These are phyloP conservation scores for Geotrichum klebahnii DNA, from an alignment of 1,139 yeast genomes.

Conservation along the genomic window DNA sequence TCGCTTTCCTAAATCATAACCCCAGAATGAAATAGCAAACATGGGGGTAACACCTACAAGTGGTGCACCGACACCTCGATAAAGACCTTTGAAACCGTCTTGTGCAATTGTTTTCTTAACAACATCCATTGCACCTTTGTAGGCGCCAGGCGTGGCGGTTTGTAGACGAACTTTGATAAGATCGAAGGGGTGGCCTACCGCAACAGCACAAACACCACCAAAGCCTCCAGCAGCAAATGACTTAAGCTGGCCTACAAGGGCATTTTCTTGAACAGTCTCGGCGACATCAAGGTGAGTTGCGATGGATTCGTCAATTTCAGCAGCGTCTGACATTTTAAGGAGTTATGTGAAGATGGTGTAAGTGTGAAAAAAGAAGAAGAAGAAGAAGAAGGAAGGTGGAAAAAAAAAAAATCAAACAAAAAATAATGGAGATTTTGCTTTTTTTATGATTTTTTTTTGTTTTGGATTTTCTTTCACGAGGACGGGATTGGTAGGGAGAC, in stretches of 20 bases:
- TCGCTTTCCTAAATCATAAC: conserved; percentile 88
- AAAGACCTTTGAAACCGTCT: conserved; percentile 76
- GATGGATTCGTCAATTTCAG: conserved; percentile 19
- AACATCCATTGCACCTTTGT: conserved; percentile 60
- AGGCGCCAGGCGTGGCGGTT: conserved; percentile 51
- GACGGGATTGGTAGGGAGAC: too few species aligned
- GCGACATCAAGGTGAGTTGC: conserved; percentile 1
- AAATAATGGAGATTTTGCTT: background rate
- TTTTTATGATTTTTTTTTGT: too few species aligned
- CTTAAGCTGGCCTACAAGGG: conserved; percentile 50
- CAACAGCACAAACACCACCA: conserved; percentile 78
- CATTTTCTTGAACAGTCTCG: conserved; percentile 21
- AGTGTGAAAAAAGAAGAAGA: background rate
- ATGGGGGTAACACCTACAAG: conserved; percentile 93
- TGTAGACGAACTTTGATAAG: conserved; percentile 88
- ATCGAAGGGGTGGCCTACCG: conserved; percentile 96
- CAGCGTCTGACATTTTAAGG: conserved; percentile 19
- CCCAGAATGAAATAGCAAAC: conserved; percentile 98
- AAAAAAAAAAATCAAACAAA: background rate
- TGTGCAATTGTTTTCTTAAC: conserved; percentile 61
- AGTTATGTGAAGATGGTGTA: background rate
- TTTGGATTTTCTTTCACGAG: too few species aligned
- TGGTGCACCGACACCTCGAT: conserved; percentile 86
- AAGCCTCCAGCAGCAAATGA: conserved; percentile 90
- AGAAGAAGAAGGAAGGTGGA: background rate